A percentile compares a stretch with the other conserved stretches of the same genome.
Evolutionary conservation across 768 basidiomycete species (phyloP).

Genomic region (Lactarius indigo): DNA sequence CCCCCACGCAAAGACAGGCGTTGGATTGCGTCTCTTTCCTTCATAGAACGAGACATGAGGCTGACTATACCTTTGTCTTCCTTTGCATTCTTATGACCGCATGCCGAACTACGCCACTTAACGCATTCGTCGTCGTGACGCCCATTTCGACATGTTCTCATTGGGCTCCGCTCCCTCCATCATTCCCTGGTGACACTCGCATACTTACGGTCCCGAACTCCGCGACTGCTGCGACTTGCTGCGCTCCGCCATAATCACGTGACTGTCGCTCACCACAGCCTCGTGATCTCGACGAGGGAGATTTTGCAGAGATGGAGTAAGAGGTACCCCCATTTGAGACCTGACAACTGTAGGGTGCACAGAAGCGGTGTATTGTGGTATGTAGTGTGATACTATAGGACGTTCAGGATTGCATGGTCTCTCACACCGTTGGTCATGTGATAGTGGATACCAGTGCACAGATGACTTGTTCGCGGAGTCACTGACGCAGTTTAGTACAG

Average conservation of each 20-base stretch:
- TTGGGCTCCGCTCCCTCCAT: slow-evolving; percentile 3
- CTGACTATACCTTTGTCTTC: slow-evolving; percentile 15
- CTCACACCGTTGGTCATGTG: slow-evolving; percentile 3
- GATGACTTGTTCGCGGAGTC: neutral
- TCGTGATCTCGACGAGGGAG: slow-evolving; percentile 89
- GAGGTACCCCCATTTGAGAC: neutral
- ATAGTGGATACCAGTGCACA: neutral
- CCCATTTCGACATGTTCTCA: slow-evolving; percentile 8
- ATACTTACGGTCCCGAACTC: slow-evolving; percentile 1
- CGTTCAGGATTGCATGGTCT: neutral
- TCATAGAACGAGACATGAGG: slow-evolving; percentile 13
- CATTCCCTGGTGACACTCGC: neutral
- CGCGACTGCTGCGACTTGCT: neutral
- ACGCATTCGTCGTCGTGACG: slow-evolving; percentile 13
- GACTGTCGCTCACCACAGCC: slow-evolving; percentile 48
- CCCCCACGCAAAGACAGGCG: slow-evolving; percentile 7
- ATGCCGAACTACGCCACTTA: slow-evolving; percentile 17
- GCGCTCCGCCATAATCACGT: neutral
- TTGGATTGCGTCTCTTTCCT: slow-evolving; percentile 14
- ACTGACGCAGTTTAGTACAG: neutral
- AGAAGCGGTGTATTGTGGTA: neutral
- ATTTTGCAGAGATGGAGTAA: slow-evolving; percentile 75
- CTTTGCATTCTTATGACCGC: slow-evolving; percentile 14
- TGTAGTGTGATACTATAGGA: neutral
- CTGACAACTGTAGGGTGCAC: slow-evolving; percentile 1